phyloP scores from a whole-genome alignment of 805 yeast species.

The Metschnikowia lunata region DNA sequence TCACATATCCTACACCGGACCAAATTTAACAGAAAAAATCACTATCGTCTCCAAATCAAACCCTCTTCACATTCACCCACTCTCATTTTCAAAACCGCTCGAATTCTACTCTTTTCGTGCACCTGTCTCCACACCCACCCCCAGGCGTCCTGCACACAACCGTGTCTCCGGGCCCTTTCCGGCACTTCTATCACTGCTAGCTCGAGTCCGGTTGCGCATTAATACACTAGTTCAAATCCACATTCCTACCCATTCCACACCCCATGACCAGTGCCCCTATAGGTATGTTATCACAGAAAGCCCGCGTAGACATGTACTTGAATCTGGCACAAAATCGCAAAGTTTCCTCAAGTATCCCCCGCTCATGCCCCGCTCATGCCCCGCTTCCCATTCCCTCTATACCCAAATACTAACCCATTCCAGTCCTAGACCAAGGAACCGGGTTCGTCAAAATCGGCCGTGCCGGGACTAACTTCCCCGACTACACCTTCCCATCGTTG shows the following conservation, averaged over 20 bases:
- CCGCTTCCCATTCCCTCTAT: background rate
- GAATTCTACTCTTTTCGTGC: too few species aligned
- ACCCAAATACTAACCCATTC: conserved; percentile 11
- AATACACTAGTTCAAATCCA: background rate
- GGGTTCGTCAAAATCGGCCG: conserved; percentile 97
- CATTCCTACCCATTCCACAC: background rate
- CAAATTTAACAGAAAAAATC: too few species aligned
- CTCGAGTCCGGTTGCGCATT: conserved; percentile 14
- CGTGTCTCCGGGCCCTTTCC: too few species aligned
- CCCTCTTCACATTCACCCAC: too few species aligned
- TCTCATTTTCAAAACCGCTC: too few species aligned
- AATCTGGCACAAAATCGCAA: too few species aligned
- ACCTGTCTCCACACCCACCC: too few species aligned
- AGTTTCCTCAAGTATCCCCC: too few species aligned
- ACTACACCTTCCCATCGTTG: conserved; percentile 92
- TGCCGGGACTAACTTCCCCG: conserved; percentile 96
- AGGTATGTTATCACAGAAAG: conserved; percentile 12
- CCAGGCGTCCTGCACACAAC: too few species aligned
- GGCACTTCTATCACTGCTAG: background rate
- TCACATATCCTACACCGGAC: too few species aligned
- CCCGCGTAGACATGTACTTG: too few species aligned
- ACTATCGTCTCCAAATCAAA: too few species aligned
- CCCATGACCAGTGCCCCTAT: conserved; percentile 19
- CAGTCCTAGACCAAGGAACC: conserved; percentile 97
- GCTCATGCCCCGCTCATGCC: background rate